Conservation (phyloP, 2,329 filamentous ascomycete genomes). For the Elsinoe necatrix region DNA sequence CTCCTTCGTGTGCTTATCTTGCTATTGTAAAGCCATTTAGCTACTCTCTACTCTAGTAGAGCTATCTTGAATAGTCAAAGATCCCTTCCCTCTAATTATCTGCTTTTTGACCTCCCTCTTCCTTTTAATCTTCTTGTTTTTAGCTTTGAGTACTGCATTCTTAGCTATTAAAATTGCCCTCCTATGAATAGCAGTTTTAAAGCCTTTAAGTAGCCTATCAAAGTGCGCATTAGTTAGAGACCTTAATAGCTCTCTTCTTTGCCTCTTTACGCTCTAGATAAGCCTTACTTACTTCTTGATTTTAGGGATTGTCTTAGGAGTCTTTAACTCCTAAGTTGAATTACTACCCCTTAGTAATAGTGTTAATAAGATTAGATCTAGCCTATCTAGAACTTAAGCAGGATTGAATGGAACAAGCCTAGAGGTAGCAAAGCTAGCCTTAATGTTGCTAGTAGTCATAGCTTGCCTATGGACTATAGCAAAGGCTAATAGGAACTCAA, state of each 20-base stretch:
- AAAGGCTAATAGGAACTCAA: constrained; percentile 21
- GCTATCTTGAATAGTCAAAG: not conserved
- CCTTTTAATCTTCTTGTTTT: not conserved
- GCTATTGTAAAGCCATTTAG: not conserved
- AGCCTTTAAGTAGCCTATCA: not conserved
- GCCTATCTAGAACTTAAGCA: constrained; percentile 29
- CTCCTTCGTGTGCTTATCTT: not conserved
- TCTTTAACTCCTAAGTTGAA: constrained; percentile 1
- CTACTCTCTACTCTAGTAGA: not conserved
- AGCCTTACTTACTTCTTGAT: not conserved
- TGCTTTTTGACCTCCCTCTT: not conserved
- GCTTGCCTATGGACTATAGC: constrained; percentile 21
- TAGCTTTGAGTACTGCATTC: not conserved
- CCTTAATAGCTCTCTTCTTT: not conserved
- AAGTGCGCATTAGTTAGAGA: not conserved
- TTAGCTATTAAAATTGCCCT: not conserved
- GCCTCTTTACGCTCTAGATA: not conserved
- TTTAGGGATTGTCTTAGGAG: not conserved
- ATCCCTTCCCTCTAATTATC: not conserved
- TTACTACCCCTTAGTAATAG: not conserved
- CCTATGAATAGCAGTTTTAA: not conserved
- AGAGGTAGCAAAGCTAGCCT: constrained; percentile 27
- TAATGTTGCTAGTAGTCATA: constrained; percentile 26
- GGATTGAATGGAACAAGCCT: constrained; percentile 29
- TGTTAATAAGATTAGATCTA: constrained; percentile 19